Conservation (phyloP, 768 basidiomycete genomes). For the Leccinum barrowsii region DNA sequence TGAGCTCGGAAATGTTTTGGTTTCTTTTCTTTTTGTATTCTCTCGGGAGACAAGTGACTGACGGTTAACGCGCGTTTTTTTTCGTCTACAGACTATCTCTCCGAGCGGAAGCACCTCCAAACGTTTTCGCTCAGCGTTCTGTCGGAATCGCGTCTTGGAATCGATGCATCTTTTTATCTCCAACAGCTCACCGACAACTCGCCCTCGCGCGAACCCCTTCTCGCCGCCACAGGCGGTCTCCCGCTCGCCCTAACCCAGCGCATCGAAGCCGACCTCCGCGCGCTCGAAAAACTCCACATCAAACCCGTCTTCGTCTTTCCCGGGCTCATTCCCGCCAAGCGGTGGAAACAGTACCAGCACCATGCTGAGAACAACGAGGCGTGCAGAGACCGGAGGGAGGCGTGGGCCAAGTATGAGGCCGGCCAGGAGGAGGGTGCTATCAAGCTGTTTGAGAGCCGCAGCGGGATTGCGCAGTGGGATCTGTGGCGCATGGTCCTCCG, state of each 20-base stretch:
- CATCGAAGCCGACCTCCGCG: conserved; percentile 88
- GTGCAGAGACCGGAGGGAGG: conserved; percentile 73
- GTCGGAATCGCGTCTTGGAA: conserved; percentile 90
- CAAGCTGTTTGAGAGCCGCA: conserved; percentile 75
- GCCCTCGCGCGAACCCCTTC: conserved; percentile 80
- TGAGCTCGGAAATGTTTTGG: conserved; percentile 33
- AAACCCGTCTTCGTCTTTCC: conserved; percentile 99
- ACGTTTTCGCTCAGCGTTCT: conserved; percentile 77
- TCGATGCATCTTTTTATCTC: conserved; percentile 93
- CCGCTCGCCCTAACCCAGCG: conserved; percentile 84
- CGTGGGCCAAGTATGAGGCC: conserved; percentile 92
- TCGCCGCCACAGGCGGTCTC: conserved; percentile 92
- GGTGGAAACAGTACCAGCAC: conserved; percentile 55
- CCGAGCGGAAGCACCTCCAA: conserved; percentile 85
- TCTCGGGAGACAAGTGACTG: not conserved
- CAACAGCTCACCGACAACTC: conserved; percentile 72
- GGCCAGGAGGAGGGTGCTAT: conserved; percentile 89
- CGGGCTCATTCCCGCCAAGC: conserved; percentile 76
- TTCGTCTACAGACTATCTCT: conserved; percentile 61
- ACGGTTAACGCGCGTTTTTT: not conserved
- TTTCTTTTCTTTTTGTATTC: not conserved
- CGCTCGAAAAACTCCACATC: conserved; percentile 87
- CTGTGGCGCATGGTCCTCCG: conserved; percentile 91
- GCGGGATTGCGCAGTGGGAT: conserved; percentile 77
- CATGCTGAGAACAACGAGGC: conserved; percentile 59